Evolutionary conservation across 2,329 filamentous ascomycete genomes (phyloP), one percentile per base, ranked within the genome.

Genomic region (Talaromyces rugulosus): DNA sequence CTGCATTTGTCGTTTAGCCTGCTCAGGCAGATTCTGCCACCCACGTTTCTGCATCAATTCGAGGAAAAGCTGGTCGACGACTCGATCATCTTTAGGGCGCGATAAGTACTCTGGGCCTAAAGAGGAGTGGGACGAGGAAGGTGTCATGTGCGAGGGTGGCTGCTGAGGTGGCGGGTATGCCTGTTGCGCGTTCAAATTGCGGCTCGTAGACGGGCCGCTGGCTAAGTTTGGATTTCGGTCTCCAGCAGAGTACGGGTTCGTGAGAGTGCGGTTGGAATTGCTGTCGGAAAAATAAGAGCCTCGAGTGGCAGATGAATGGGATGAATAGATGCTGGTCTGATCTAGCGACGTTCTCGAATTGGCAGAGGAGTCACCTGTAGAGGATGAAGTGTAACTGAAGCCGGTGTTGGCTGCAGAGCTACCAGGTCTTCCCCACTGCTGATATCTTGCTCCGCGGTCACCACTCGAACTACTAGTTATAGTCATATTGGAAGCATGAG

Each of bases 21-120:
- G 92, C 72, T 99, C 95, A 5, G 95, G 95, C 66, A 99, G 81
- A 76, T 96, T 96, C 79, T 96, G 95, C 91, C 93, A 98, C 66
- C 94, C 95, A 78, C 95, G 87, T 79, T 97, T 97, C 72, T 96
- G 91, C 95, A 99, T 98, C 66, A 99, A 81, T 58, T 92, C 89
- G 70, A 93, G 82, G 72, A 98, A 98, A 81, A 96, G 91, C 71
- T 93, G 88, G 73, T 98, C 92, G 53, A 97, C 90, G 14, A 96
- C 80, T 63, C 87, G 85, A 71, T 96, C 92, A 65, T 78, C 76
- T 62, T 74, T 71, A 12, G 76, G 76, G 27, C 75, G 71, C 53
- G 71, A 79, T 80, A 81, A 67, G 68, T 75, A 72, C 65, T 75
- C 69, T 66, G 69, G 72, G 64, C 71, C 73, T 58, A 72, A 68